Conservation (phyloP, 2,329 filamentous ascomycete genomes). For the Hymenoscyphus fructigenus region DNA sequence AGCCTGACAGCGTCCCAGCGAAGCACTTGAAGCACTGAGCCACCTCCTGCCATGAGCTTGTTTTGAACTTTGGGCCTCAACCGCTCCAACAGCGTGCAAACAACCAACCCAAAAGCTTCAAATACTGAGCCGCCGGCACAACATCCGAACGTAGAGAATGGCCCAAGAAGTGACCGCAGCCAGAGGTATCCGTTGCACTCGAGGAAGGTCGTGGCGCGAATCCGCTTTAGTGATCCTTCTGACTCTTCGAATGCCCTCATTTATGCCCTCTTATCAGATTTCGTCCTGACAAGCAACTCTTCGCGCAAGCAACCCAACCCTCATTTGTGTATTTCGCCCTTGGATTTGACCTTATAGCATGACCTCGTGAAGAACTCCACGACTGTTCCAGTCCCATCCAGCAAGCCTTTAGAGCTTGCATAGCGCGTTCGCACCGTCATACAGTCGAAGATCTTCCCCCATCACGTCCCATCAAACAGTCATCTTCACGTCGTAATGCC, state of each 20-base stretch:
- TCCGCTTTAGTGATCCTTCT: not conserved
- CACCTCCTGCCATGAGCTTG: constrained; percentile 1
- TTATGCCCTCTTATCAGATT: not conserved
- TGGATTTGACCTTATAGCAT: not conserved
- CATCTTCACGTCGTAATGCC: no score
- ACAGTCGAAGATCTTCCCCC: constrained; percentile 1
- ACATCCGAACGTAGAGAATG: not conserved
- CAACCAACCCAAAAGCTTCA: not conserved
- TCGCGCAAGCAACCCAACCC: no score
- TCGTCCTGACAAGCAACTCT: not conserved
- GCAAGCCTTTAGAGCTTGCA: not conserved
- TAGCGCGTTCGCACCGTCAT: not conserved
- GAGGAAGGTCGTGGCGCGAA: not conserved
- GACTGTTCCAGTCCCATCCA: not conserved
- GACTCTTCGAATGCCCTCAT: not conserved
- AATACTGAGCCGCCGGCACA: not conserved
- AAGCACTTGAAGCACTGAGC: constrained; percentile 6
- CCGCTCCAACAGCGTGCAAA: not conserved
- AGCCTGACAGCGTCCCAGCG: constrained; percentile 1
- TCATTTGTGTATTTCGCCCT: not conserved
- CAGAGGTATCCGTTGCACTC: not conserved
- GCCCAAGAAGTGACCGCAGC: not conserved
- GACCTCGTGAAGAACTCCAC: not conserved
- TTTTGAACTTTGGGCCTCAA: not conserved
- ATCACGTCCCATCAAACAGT: not conserved